Base-by-base conservation (phyloP, 2,329 filamentous ascomycete species). In the Monilinia fructigena region DNA sequence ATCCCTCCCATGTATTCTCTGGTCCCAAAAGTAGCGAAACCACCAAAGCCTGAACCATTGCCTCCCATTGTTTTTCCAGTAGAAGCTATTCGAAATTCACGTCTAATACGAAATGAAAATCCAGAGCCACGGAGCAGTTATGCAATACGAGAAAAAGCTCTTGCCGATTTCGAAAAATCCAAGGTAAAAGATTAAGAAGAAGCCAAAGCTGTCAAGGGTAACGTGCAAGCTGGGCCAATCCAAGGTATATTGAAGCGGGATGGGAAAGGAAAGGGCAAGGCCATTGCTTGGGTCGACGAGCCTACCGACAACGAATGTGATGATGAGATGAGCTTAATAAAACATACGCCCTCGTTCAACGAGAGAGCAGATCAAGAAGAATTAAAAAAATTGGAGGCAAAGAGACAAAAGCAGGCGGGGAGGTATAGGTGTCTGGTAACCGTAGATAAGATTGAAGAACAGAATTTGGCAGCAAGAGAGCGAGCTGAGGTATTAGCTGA, bases 341-440 rank as follows among this genome's bases (percentile, higher is more conserved):
- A 20, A 23, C 31, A 50, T 4, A 47, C 45, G 28, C 45, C 47
- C 20, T 59, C 45, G 11, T 26, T 40, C 23, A 53, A 60, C 7
- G 54, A 65, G 26, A 59, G 40, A 52, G 63, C 45, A 45, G 45
- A 60, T 26, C 58, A 26, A 48, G 54, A 60, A 18, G 54, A 60
- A 48, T n/a, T 40, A 12, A 45, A 14, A 38, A 59, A 26, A n/a
- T 35, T 60, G 10, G 45, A 60, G 23, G 18, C 60, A 18, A 65
- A 40, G 38, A 58, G 63, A 40, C 20, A 50, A 10, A 60, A 23
- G 12, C 23, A 23, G 18, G 42, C 31, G 6, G 63, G 55, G 3
- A 12, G n/a, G 18, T 45, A 65, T 31, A 53, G 12, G 16, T 65
- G 47, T 50, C 26, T 31, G 14, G 26, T 45, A 35, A 53, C 63